These are phyloP conservation scores for Rhizopogon vesiculosus DNA, from an alignment of 768 basidiomycete species.

Conservation along the genomic window DNA sequence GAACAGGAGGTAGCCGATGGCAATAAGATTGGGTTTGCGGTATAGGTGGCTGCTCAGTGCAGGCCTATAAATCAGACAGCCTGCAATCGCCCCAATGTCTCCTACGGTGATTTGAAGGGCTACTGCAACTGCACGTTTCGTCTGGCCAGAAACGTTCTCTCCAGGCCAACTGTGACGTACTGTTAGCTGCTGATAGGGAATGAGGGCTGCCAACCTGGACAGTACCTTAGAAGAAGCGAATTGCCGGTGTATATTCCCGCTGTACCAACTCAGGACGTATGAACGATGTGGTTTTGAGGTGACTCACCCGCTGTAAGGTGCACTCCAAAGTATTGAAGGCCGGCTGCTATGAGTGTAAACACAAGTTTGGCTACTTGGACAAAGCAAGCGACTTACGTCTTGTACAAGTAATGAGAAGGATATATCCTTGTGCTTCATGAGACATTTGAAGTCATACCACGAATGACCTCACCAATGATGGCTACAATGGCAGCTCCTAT, in stretches of 20 bases:
- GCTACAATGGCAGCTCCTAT: slow-evolving; percentile 43
- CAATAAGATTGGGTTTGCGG: slow-evolving; percentile 52
- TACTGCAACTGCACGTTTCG: slow-evolving; percentile 57
- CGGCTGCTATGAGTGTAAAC: slow-evolving; percentile 27
- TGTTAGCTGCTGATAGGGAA: background rate
- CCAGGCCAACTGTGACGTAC: slow-evolving; percentile 43
- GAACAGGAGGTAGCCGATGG: slow-evolving; percentile 56
- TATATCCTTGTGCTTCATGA: slow-evolving; percentile 38
- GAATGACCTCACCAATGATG: slow-evolving; percentile 40
- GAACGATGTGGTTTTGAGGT: background rate
- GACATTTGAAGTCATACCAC: background rate
- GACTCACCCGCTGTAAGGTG: slow-evolving; percentile 39
- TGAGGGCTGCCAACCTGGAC: slow-evolving; percentile 1
- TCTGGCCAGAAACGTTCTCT: slow-evolving; percentile 67
- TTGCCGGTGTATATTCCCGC: slow-evolving; percentile 57
- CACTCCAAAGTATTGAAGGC: slow-evolving; percentile 53
- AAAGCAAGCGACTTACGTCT: slow-evolving; percentile 29
- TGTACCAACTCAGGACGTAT: background rate
- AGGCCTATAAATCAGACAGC: slow-evolving; percentile 52
- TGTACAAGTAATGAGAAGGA: slow-evolving; percentile 44
- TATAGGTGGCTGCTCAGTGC: slow-evolving; percentile 40
- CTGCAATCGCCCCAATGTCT: slow-evolving; percentile 55
- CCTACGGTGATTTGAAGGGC: slow-evolving; percentile 64
- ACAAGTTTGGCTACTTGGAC: background rate
- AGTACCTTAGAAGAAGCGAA: slow-evolving; percentile 48